Conservation (phyloP, 208 protist genomes). For the Wallacemonas rigidus region DNA sequence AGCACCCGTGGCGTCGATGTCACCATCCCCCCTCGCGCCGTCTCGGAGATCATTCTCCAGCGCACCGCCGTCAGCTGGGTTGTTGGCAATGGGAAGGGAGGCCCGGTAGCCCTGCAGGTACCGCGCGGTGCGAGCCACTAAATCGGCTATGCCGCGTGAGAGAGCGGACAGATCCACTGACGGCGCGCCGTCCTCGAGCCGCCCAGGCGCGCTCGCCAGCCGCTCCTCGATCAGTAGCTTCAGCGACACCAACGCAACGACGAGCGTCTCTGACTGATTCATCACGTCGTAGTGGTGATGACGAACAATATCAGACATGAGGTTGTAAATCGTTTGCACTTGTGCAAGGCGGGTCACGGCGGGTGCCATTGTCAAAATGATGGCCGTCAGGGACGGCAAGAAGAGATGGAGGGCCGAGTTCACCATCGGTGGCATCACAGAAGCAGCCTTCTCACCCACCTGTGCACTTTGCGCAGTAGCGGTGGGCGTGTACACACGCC, state of each 20-base stretch:
- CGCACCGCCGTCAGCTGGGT: no score
- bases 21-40: no score
- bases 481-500: neutral
- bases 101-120: neutral
- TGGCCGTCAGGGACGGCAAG: neutral
- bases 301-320: neutral
- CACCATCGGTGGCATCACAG: neutral
- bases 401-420: neutral
- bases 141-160: neutral
- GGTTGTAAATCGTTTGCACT: neutral
- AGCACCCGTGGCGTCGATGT: no score
- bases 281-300: conserved; percentile 16
- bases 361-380: neutral
- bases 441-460: neutral
- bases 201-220: conserved; percentile 13
- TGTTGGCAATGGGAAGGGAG: no score
- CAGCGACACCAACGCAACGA: conserved; percentile 28
- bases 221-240: conserved; percentile 23
- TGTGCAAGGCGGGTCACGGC: neutral
- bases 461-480: neutral
- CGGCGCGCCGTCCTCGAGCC: neutral
- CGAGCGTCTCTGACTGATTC: conserved; percentile 21
- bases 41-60: no score
- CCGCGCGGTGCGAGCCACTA: neutral
- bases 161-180: neutral